Evolutionary conservation across 352 stramenopile genomes (phyloP), one percentile per base, ranked within the genome.

Genomic region (Pythium plurisporium): DNA sequence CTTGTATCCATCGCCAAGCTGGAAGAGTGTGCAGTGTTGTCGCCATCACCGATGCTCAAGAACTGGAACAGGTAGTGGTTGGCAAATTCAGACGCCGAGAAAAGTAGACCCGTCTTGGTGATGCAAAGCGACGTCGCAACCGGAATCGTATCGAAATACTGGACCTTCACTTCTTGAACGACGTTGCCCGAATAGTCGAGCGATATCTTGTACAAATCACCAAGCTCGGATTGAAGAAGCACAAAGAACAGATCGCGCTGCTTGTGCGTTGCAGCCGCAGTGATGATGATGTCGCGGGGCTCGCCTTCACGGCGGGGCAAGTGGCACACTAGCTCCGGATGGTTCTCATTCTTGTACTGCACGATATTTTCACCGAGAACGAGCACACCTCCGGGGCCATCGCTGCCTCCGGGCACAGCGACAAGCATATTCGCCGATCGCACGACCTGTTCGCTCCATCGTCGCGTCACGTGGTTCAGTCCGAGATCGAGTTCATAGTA

Each of bases 401-500:
- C 85, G 34, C 81, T 87, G 26, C 83, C 83, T 44, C 85, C 86
- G 26, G 86, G 86, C 4, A 96, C 82, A 2, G 94, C 79, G 5
- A 99, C 87, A 3, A 99, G 68, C 76, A 94, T 90, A 73, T 98
- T 99, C 1, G 97, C 96, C 15, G 82, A 96, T 3, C 89, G 73
- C 37, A 83, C 65, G 17, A 89, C 94, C 25, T 78, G 69, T 68
- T 97, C 78, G 46, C 91, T 97, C 94, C 95, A 98, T 59, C 94
- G 84, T 29, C 97, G 76, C 33, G 96, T 98, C 29, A 99, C 97
- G 69, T 99, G 97, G 76, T 99, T 99, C 19, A 99, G 70, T 20
- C 98, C 98, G 6, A 99, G 69, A 76, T 99, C 98, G 33, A 99
- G 72, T 76, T 99, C 96, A 72, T 99, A 99, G 71, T 98, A 99